These are phyloP conservation scores for Vitis hybrid DNA, from an alignment of 177 flowering plant species.

Conservation along the genomic window DNA sequence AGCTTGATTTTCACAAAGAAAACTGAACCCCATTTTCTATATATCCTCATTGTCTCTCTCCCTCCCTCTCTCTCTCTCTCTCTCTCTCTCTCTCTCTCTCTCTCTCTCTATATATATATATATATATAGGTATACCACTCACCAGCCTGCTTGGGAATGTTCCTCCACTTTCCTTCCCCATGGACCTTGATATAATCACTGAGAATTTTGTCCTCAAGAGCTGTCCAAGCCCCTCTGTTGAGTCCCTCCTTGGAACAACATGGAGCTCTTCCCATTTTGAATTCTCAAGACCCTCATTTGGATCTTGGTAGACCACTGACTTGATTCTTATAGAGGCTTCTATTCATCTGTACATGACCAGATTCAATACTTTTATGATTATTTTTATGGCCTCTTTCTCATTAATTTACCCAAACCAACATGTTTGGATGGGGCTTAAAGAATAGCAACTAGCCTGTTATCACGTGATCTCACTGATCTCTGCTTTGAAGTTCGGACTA, in stretches of 20 bases:
- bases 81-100: too few relatives aligned
- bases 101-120: too few relatives aligned
- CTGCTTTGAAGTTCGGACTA: too few relatives aligned
- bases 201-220: constrained; percentile 36
- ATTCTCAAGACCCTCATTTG: not conserved
- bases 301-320: not conserved
- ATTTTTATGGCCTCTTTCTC: too few relatives aligned
- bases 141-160: constrained; percentile 38
- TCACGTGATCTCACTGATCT: too few relatives aligned
- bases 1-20: not conserved
- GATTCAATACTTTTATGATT: too few relatives aligned
- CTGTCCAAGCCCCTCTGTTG: constrained; percentile 52
- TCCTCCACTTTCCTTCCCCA: constrained; percentile 47
- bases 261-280: constrained; percentile 38
- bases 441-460: too few relatives aligned
- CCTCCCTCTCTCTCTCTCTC: too few relatives aligned
- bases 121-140: not conserved
- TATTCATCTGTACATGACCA: not conserved
- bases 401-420: too few relatives aligned
- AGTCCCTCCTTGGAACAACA: constrained; percentile 36
- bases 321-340: not conserved
- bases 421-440: too few relatives aligned
- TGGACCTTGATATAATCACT: constrained; percentile 29
- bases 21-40: not conserved
- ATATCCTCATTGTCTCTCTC: not conserved